phyloP scores from a whole-genome alignment of 1,284 basidiomycete genomes.

The Tilletia walkeri region DNA sequence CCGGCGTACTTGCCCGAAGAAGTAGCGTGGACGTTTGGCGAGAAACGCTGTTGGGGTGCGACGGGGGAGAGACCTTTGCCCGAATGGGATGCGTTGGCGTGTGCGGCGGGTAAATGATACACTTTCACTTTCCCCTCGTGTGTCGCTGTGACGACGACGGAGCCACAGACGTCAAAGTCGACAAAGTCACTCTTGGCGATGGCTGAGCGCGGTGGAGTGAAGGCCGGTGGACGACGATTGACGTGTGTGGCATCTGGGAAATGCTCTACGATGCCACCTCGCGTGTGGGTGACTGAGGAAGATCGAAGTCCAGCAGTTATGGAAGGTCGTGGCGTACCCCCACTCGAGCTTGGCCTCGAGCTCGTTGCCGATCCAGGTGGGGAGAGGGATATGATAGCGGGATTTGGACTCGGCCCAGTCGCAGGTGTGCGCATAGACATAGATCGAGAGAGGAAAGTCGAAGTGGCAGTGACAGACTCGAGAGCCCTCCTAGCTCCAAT shows the following conservation, averaged over 20 bases:
- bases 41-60: background rate
- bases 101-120: background rate
- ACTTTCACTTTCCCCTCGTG: conserved; percentile 3
- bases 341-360: background rate
- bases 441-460: background rate
- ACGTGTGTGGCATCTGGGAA: conserved; percentile 21
- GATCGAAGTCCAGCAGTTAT: too few relatives aligned
- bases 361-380: background rate
- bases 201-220: conserved; percentile 17
- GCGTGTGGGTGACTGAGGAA: background rate
- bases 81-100: background rate
- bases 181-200: background rate
- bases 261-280: background rate
- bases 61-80: background rate
- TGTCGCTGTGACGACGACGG: background rate
- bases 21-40: background rate
- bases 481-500: background rate
- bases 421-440: background rate
- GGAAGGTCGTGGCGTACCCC: background rate
- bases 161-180: conserved; percentile 4
- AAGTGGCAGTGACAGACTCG: background rate
- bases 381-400: too few relatives aligned
- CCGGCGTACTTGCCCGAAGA: background rate
- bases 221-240: conserved; percentile 21
- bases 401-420: background rate